Conservation (phyloP, 1,284 basidiomycete species). For the Ustilago cynodontis region DNA sequence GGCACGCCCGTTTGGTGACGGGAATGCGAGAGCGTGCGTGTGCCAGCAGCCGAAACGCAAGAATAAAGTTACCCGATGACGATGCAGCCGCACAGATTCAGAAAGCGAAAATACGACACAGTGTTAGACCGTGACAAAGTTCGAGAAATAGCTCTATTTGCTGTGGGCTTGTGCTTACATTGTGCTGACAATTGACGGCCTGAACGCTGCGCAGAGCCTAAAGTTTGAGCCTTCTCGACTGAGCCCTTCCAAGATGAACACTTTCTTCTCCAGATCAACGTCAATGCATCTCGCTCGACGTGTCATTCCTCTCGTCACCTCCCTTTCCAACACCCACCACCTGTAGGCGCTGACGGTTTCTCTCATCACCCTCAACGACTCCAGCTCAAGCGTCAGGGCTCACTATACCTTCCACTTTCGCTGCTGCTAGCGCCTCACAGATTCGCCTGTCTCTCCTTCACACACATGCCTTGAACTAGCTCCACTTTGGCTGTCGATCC, state of each 20-base stretch:
- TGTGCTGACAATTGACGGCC: slow-evolving; percentile 3
- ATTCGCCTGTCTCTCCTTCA: background rate
- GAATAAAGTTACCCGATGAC: too few species aligned
- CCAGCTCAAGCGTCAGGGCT: background rate
- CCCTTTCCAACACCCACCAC: background rate
- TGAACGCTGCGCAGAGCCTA: slow-evolving; percentile 3
- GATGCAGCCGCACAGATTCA: too few species aligned
- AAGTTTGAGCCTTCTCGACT: slow-evolving; percentile 10
- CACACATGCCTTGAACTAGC: slow-evolving; percentile 25
- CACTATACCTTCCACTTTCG: background rate
- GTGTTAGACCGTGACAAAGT: background rate
- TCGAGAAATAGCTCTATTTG: background rate
- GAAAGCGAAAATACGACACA: background rate
- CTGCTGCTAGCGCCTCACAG: background rate
- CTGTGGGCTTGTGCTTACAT: background rate
- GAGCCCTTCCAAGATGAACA: slow-evolving; percentile 11
- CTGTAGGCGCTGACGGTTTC: background rate
- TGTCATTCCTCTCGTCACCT: slow-evolving; percentile 10
- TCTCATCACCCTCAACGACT: background rate
- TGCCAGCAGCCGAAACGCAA: too few species aligned
- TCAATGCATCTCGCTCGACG: background rate
- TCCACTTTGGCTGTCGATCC: slow-evolving; percentile 17
- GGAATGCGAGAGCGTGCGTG: too few species aligned
- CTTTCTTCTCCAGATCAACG: slow-evolving; percentile 7
- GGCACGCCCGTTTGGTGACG: too few species aligned